These are phyloP conservation scores for Penicillium odoratum DNA, from an alignment of 495 filamentous ascomycete genomes.

Conservation along the genomic window DNA sequence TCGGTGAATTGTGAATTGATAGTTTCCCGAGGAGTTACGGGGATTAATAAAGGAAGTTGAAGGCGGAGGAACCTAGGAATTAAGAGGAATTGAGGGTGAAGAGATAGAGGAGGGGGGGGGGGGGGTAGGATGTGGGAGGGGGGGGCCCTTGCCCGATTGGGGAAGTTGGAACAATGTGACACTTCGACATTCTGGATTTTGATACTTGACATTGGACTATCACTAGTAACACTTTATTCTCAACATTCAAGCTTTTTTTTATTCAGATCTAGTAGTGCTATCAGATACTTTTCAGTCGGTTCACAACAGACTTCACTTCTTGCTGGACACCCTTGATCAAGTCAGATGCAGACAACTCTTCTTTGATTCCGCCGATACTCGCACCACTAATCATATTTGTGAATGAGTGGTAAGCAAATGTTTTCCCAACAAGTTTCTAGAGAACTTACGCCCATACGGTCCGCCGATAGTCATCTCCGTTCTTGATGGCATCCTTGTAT, in stretches of 20 bases:
- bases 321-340: constrained; percentile 18
- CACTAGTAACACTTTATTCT: no score
- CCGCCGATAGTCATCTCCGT: constrained; percentile 19
- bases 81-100: neutral
- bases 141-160: constrained; percentile 22
- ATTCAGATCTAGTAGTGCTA: neutral
- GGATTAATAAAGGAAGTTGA: neutral
- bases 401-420: neutral
- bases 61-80: neutral
- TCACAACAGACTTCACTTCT: constrained; percentile 7
- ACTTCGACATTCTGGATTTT: neutral
- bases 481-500: constrained; percentile 25
- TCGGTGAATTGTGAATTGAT: constrained; percentile 21
- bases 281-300: neutral
- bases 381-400: constrained; percentile 18
- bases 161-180: neutral
- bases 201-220: neutral
- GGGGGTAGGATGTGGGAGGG: constrained; percentile 3
- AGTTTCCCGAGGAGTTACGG: constrained; percentile 8
- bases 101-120: constrained; percentile 10
- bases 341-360: constrained; percentile 17
- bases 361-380: constrained; percentile 23
- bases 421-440: neutral
- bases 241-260: neutral
- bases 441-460: constrained; percentile 30